phyloP scores from a whole-genome alignment of 2,329 filamentous ascomycete species.

The Xylariales sp. region DNA sequence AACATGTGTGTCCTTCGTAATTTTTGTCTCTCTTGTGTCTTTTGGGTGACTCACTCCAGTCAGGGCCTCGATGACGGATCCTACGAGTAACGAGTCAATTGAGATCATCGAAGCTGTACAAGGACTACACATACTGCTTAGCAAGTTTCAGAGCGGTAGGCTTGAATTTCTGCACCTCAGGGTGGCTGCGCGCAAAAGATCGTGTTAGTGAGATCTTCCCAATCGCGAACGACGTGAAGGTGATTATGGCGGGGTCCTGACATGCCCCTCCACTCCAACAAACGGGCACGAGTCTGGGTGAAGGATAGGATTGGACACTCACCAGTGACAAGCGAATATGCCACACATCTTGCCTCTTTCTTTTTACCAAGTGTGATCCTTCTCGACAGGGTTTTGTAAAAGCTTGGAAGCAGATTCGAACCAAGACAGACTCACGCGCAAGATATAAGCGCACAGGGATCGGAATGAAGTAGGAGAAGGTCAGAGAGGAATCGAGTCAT shows the following conservation, averaged over 20 bases:
- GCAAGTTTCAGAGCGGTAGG: constrained; percentile 87
- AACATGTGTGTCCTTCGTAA: constrained; percentile 14
- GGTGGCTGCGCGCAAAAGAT: constrained; percentile 55
- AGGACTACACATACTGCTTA: constrained; percentile 70
- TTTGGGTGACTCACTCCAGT: constrained; percentile 77
- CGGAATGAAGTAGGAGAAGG: too few species aligned
- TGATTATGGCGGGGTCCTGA: constrained; percentile 23
- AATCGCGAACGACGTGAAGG: constrained; percentile 20
- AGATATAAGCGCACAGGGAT: too few species aligned
- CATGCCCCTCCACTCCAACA: constrained; percentile 31
- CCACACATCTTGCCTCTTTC: constrained; percentile 72
- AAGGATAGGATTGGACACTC: constrained; percentile 31
- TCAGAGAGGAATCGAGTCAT: too few species aligned
- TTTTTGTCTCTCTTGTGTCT: constrained; percentile 1
- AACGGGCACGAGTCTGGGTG: not conserved
- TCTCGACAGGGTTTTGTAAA: too few species aligned
- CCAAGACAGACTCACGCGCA: too few species aligned
- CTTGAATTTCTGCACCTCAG: constrained; percentile 95
- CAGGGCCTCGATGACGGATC: constrained; percentile 91
- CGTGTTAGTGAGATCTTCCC: constrained; percentile 9
- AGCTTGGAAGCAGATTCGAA: too few species aligned
- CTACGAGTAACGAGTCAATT: constrained; percentile 48
- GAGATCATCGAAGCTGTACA: constrained; percentile 12
- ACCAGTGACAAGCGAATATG: constrained; percentile 94
- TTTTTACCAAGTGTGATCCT: too few species aligned